Evolutionary conservation across 2,329 filamentous ascomycete species (phyloP).

Genomic region (Sarocladiaceae sp.): DNA sequence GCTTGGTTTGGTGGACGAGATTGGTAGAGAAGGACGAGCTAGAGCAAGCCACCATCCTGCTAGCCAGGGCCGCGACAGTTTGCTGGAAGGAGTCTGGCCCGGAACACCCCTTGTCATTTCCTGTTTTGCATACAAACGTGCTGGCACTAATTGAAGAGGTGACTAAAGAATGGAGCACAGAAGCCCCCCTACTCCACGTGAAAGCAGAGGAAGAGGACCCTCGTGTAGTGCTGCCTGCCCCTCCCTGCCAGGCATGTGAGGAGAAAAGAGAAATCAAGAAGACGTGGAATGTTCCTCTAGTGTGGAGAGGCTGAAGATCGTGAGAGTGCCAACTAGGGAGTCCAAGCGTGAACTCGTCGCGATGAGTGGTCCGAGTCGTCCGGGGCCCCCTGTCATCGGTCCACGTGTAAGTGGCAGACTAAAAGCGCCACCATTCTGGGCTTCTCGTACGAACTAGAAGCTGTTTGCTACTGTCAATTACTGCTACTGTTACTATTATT

Average conservation of each 20-base stretch:
- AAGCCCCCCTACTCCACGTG: neutral
- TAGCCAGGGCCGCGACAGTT: neutral
- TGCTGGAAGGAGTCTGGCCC: neutral
- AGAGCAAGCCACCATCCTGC: constrained; percentile 4
- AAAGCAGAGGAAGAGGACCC: neutral
- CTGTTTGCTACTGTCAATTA: too few species aligned
- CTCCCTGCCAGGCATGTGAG: neutral
- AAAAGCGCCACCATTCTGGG: constrained; percentile 8
- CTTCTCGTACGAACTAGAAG: neutral
- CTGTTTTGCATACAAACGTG: too few species aligned
- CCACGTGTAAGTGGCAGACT: constrained; percentile 10
- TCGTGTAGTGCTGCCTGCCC: neutral
- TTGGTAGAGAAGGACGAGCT: neutral
- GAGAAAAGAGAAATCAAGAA: neutral
- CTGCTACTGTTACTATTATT: too few species aligned
- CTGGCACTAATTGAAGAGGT: too few species aligned
- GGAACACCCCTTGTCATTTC: too few species aligned
- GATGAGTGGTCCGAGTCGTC: neutral
- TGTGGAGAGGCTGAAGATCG: constrained; percentile 6
- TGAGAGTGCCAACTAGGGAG: neutral
- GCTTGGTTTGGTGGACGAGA: neutral
- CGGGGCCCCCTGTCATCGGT: neutral
- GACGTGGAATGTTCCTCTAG: neutral
- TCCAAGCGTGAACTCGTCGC: constrained; percentile 2
- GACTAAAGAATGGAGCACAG: too few species aligned